These are phyloP conservation scores for Mortierella claussenii DNA, from an alignment of 192 early-diverging fungal species.

Conservation along the genomic window DNA sequence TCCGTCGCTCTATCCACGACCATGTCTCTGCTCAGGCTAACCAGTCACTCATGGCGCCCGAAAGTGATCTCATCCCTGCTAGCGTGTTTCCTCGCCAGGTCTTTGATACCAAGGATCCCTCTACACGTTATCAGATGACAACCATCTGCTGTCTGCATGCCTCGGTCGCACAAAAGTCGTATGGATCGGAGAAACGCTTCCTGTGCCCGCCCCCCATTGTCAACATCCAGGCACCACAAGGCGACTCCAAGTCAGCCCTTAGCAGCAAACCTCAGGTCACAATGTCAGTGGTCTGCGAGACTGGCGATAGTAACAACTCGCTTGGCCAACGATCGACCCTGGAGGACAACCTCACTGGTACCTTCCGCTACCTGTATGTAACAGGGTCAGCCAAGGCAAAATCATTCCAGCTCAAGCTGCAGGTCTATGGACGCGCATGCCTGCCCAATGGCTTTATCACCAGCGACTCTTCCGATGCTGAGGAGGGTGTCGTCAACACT, in stretches of 20 bases:
- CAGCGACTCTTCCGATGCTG: constrained; percentile 1
- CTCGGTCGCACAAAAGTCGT: constrained; percentile 92
- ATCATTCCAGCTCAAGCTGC: constrained; percentile 76
- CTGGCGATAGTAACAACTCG: constrained; percentile 47
- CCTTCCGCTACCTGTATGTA: constrained; percentile 82
- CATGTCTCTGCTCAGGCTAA: constrained; percentile 37
- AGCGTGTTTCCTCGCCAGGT: constrained; percentile 19
- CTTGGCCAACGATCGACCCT: constrained; percentile 60
- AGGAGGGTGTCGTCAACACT: constrained; percentile 20
- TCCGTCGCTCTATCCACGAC: constrained; percentile 57
- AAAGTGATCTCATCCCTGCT: neutral
- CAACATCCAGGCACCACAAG: constrained; percentile 59
- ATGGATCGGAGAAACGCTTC: constrained; percentile 92
- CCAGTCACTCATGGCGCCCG: constrained; percentile 13
- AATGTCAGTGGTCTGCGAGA: constrained; percentile 71
- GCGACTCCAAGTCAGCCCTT: constrained; percentile 48
- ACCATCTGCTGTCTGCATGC: constrained; percentile 89
- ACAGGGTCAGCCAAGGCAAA: constrained; percentile 85
- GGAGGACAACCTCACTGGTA: constrained; percentile 66
- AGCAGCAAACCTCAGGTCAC: constrained; percentile 66
- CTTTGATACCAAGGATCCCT: constrained; percentile 30
- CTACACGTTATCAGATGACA: constrained; percentile 57
- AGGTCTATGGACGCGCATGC: constrained; percentile 61
- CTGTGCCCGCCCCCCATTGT: constrained; percentile 83
- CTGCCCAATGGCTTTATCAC: constrained; percentile 40